Base-by-base conservation (phyloP, 768 basidiomycete species). In the Lenzites betulinus region DNA sequence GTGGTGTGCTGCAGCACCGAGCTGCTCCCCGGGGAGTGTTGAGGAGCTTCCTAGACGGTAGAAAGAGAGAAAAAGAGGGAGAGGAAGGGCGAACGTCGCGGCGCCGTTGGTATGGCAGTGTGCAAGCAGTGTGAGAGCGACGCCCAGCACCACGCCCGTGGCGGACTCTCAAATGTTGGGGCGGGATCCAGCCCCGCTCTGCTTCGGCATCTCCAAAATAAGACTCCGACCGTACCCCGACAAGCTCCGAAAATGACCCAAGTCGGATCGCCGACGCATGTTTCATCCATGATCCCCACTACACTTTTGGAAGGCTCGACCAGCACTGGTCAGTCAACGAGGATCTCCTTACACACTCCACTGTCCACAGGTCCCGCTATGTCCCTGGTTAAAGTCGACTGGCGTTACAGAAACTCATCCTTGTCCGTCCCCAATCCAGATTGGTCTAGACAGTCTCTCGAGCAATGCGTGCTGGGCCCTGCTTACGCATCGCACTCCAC, bases 21-120 rank as follows among this genome's bases (percentile, higher is more conserved):
- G 52, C 52, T 58, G 57, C 57, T 58, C 51, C 57, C 57, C 62
- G 26, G 22, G 23, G 28, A 8, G 46, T 6, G 49, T 54, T 51
- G 41, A 46, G 42, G 57, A 43, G 51, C 61, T 54, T 58, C 56
- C 56, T 58, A 55, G 48, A 46, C 22, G 57, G 48, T 54, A 53
- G 54, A 58, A 48, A 38, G 53, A 59, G 49, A 59, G 62, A 53
- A 63, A 63, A 58, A 51, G 61, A 62, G 61, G 51, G 54, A 58
- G 51, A 51, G 61, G 56, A 50, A 58, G 56, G 51, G 38, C 43
- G 60, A 54, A 47, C 55, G 62, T 46, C 36, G 53, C 56, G 41
- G 56, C 46, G 52, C 58, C 57, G 56, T 63, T 63, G 62, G 58
- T 63, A 63, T 63, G 62, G 62, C 62, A 63, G 62, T 63, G 62